phyloP scores from a whole-genome alignment of 352 stramenopile genomes.

The Phytophthora agathidicida region DNA sequence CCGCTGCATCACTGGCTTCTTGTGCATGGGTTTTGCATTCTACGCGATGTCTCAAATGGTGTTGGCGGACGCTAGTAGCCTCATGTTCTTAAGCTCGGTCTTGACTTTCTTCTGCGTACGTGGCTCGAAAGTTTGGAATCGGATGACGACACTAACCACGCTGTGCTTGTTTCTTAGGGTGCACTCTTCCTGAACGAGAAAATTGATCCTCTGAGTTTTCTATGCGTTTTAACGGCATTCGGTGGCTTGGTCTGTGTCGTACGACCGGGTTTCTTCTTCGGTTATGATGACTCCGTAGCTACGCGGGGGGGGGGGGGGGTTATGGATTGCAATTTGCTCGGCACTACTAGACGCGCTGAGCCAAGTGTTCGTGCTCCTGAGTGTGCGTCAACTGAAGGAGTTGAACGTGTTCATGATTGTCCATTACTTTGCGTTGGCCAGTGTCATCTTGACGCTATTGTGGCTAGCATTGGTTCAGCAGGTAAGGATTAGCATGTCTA shows the following conservation, averaged over 20 bases:
- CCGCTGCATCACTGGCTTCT: constrained; percentile 59
- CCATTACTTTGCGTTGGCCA: constrained; percentile 59
- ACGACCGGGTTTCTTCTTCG: constrained; percentile 48
- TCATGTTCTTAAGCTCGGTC: constrained; percentile 65
- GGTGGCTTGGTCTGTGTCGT: constrained; percentile 50
- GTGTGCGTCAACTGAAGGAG: constrained; percentile 44
- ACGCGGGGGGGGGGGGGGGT: background rate
- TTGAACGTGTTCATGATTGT: constrained; percentile 50
- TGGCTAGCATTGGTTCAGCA: constrained; percentile 44
- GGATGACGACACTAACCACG: background rate
- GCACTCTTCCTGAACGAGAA: constrained; percentile 29
- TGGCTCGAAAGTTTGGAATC: background rate
- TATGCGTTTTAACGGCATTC: constrained; percentile 37
- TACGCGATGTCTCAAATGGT: constrained; percentile 75
- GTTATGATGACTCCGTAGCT: constrained; percentile 18
- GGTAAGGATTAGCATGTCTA: constrained; percentile 17
- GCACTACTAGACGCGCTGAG: constrained; percentile 41
- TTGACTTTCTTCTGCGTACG: constrained; percentile 70
- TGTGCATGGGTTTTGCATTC: constrained; percentile 63
- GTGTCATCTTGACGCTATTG: constrained; percentile 29
- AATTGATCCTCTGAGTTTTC: constrained; percentile 41
- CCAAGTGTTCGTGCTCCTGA: constrained; percentile 56
- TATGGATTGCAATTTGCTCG: constrained; percentile 34
- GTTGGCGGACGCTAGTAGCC: constrained; percentile 61
- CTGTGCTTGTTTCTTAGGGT: constrained; percentile 4